phyloP scores from a whole-genome alignment of 192 early-diverging fungal species.

The Glomus cerebriforme region DNA sequence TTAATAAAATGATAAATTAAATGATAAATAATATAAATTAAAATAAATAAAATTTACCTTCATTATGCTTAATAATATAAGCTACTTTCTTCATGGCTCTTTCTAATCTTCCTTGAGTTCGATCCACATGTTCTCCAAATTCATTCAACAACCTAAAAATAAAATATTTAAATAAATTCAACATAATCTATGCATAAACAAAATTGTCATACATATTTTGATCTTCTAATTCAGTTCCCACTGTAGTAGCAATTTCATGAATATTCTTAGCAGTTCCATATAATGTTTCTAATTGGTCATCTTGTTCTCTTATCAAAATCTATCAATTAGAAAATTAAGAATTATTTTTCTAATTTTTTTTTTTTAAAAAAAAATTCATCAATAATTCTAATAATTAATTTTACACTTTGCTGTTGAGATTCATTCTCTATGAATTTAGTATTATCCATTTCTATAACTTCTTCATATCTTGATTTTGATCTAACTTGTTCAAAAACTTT shows the following conservation, averaged over 20 bases:
- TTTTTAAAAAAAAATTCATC: neutral
- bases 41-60: constrained; percentile 42
- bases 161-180: neutral
- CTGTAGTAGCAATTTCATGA: constrained; percentile 59
- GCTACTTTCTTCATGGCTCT: constrained; percentile 55
- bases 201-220: constrained; percentile 45
- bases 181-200: constrained; percentile 2
- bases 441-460: constrained; percentile 34
- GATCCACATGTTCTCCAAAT: constrained; percentile 55
- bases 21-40: neutral
- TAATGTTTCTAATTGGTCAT: constrained; percentile 58
- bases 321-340: constrained; percentile 19
- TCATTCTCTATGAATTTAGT: constrained; percentile 40
- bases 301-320: constrained; percentile 61
- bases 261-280: constrained; percentile 57
- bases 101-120: constrained; percentile 44
- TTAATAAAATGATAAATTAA: neutral
- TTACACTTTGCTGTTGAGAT: constrained; percentile 40
- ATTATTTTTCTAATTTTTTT: neutral
- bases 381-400: neutral
- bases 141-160: constrained; percentile 51
- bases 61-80: constrained; percentile 57
- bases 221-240: constrained; percentile 58
- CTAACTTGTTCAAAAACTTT: neutral
- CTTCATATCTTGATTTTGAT: constrained; percentile 24